These are phyloP conservation scores for Populus hybrid DNA, from an alignment of 441 rosid species.

Conservation along the genomic window DNA sequence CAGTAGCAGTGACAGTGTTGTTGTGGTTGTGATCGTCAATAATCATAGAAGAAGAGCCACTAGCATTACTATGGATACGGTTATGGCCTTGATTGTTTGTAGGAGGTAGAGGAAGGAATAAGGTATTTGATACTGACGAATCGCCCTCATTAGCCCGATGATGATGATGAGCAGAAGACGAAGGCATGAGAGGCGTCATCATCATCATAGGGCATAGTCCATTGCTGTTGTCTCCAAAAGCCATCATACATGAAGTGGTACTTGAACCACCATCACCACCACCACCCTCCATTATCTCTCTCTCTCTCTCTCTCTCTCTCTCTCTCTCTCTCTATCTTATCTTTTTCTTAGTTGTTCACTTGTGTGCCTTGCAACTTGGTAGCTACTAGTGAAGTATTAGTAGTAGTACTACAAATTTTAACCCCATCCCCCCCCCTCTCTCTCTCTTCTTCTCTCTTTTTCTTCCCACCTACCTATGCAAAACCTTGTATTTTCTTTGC, in stretches of 20 bases:
- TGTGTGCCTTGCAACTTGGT: neutral
- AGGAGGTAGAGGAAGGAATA: conserved; percentile 42
- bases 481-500: conserved; percentile 14
- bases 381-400: neutral
- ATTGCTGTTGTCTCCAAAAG: conserved; percentile 33
- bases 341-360: conserved; percentile 5
- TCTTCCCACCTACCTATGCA: conserved; percentile 33
- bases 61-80: conserved; percentile 20
- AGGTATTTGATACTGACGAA: conserved; percentile 30
- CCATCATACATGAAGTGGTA: conserved; percentile 35
- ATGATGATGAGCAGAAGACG: conserved; percentile 39
- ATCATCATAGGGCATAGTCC: conserved; percentile 36
- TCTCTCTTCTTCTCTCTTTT: neutral
- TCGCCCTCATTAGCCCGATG: conserved; percentile 32
- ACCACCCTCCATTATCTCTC: conserved; percentile 30
- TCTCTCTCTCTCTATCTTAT: conserved; percentile 11
- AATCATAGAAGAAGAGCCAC: conserved; percentile 32
- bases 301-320: conserved; percentile 6
- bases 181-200: conserved; percentile 51
- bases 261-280: conserved; percentile 8
- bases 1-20: conserved; percentile 13
- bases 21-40: conserved; percentile 30
- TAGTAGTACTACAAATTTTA: conserved; percentile 24
- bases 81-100: conserved; percentile 39
- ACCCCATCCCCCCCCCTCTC: conserved; percentile 40